Evolutionary conservation across 768 basidiomycete species (phyloP).

Genomic region (Nevesoporus exiguus): DNA sequence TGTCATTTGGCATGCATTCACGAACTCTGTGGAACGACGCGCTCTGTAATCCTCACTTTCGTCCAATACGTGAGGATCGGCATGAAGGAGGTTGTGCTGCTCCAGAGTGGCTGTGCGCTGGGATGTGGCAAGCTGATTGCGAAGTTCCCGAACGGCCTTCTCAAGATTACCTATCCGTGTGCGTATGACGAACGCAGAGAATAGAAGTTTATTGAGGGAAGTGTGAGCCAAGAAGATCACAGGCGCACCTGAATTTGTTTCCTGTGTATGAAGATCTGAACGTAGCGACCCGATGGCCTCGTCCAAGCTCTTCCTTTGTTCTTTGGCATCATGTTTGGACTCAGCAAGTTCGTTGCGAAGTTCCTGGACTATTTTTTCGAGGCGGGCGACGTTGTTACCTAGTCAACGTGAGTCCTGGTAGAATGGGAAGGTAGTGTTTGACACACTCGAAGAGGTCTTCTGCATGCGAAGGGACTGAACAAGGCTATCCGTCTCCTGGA

Average conservation of each 20-base stretch:
- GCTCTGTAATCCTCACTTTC: no score
- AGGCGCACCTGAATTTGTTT: neutral
- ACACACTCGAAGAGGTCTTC: neutral
- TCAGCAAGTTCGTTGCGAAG: neutral
- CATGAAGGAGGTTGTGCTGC: no score
- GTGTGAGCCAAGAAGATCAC: neutral
- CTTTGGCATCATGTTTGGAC: neutral
- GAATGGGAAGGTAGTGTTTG: neutral
- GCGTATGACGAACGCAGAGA: no score
- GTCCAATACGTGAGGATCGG: no score
- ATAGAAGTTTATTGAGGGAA: neutral
- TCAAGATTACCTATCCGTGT: neutral
- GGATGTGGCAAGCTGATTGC: neutral
- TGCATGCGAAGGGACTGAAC: no score
- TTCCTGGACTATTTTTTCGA: neutral
- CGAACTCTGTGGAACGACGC: no score
- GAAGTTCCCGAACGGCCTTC: neutral
- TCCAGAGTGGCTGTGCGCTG: neutral
- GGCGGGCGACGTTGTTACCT: neutral
- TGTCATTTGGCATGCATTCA: no score
- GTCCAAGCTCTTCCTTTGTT: neutral
- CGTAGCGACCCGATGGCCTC: no score
- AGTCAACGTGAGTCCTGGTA: neutral
- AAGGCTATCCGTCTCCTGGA: neutral
- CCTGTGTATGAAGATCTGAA: neutral